Evolutionary conservation across 2,329 filamentous ascomycete species (phyloP), one percentile per base, ranked within the genome.

Genomic region (Penicillium sp.): DNA sequence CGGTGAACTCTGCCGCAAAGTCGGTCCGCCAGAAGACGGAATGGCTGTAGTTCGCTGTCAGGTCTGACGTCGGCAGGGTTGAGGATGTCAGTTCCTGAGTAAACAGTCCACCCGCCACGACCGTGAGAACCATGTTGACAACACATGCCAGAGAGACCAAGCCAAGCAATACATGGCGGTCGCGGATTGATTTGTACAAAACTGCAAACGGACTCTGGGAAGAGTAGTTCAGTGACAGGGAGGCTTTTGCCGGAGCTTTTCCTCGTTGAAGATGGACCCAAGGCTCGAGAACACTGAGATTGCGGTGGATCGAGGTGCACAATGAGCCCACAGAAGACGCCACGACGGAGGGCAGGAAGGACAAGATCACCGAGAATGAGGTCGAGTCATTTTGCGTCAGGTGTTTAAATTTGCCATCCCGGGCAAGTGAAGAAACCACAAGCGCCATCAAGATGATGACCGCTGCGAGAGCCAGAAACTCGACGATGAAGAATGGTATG

Each of bases 221-320:
- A 2, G 71, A 63, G 51, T 74, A 74, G 39, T 74, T 74, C 56
- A 74, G 61, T 0, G 70, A 72, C 36, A 74, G 52, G 0, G 72
- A 74, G 4, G 60, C 56, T 14, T 60, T 61, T 6, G 68, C 67
- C 4, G 61, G 53, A 0, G 67, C 72, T 60, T 65, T 68, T 4
- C 72, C 72, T 2, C 70, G 65, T 41, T 74, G 72, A 4, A 74
- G 65, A 31, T 74, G 71, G 6, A 74, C 71, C 72, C 72, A 74
- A 2, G 72, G 72, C 56, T 74, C 72, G 11, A 74, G 63, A 6
- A 74, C 69, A 19, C 69, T 73, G 27, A 74, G 60, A 22, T 74
- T 73, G 4, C 72, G 71, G 37, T 74, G 69, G 37, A 74, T 74
- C 0, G 72, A 74, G 1, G 66, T 72, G 54, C 71, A 74, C 6